A percentile compares a stretch with the other conserved stretches of the same genome.
phyloP scores from a whole-genome alignment of 306 rosid species.

The Fragaria ananassa region DNA sequence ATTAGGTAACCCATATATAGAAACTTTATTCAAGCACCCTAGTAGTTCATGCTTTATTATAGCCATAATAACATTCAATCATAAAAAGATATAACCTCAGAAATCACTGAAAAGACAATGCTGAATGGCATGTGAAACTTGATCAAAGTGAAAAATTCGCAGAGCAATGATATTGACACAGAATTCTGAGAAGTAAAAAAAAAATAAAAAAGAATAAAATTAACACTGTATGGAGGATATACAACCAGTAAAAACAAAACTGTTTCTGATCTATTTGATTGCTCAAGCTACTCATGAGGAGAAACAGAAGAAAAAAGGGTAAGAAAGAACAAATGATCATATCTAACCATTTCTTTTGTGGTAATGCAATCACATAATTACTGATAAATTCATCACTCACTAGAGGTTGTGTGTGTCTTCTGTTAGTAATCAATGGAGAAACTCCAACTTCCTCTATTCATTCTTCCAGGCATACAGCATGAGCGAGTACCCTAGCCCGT shows the following conservation, averaged over 20 bases:
- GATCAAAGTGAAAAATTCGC: conserved; percentile 5
- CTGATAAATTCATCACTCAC: conserved; percentile 55
- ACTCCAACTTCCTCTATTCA: conserved; percentile 46
- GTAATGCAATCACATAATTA: conserved; percentile 39
- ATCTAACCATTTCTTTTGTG: conserved; percentile 36
- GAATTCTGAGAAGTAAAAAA: conserved; percentile 22
- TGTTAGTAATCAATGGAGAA: conserved; percentile 53
- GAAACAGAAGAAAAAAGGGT: conserved; percentile 28
- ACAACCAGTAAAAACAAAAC: conserved; percentile 44
- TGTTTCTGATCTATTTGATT: conserved; percentile 46
- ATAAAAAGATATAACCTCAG: not conserved
- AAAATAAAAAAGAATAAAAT: conserved; percentile 14
- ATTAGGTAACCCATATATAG: not conserved
- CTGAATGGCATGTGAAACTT: not conserved
- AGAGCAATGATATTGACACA: not conserved
- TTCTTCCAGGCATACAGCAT: conserved; percentile 89
- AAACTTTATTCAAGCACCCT: not conserved
- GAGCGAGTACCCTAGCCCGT: conserved; percentile 68
- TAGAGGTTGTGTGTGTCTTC: conserved; percentile 23
- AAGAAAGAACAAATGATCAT: conserved; percentile 39
- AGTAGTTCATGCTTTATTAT: not conserved
- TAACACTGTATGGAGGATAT: conserved; percentile 41
- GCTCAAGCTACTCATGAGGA: conserved; percentile 33
- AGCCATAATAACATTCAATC: not conserved
- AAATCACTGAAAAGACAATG: not conserved